Conservation (phyloP, 1,284 basidiomycete species). For the Melampsora americana region DNA sequence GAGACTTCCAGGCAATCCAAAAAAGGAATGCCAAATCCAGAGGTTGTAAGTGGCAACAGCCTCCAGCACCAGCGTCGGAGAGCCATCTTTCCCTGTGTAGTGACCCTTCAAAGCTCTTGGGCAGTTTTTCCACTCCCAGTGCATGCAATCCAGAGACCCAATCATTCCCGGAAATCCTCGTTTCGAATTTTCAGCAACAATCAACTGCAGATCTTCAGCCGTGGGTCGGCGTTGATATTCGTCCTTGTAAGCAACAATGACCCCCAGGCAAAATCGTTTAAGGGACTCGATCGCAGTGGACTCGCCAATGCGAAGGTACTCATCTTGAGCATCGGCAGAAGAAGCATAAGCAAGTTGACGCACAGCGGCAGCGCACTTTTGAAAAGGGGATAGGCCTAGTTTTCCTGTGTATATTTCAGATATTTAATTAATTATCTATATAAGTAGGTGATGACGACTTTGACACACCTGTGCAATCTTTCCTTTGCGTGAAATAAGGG, state of each 20-base stretch:
- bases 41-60: background rate
- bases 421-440: background rate
- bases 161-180: conserved; percentile 4
- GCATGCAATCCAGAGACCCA: conserved; percentile 9
- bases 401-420: background rate
- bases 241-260: background rate
- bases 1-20: background rate
- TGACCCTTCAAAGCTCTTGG: background rate
- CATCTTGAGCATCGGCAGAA: background rate
- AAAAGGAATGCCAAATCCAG: conserved; percentile 1
- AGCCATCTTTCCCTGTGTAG: background rate
- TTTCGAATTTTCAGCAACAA: background rate
- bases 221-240: background rate
- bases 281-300: background rate
- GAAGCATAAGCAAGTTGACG: background rate
- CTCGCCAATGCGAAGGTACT: no score
- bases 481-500: background rate
- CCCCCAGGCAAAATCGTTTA: background rate
- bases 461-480: background rate
- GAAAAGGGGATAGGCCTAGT: conserved; percentile 4
- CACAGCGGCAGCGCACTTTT: conserved; percentile 1
- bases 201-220: background rate
- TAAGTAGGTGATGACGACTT: no score
- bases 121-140: no score
- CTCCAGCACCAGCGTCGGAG: background rate